Percentiles rank a stretch among this genome's conserved stretches.
Evolutionary conservation across 306 rosid genomes (phyloP).

Genomic region (Sechiopsis laciniata): DNA sequence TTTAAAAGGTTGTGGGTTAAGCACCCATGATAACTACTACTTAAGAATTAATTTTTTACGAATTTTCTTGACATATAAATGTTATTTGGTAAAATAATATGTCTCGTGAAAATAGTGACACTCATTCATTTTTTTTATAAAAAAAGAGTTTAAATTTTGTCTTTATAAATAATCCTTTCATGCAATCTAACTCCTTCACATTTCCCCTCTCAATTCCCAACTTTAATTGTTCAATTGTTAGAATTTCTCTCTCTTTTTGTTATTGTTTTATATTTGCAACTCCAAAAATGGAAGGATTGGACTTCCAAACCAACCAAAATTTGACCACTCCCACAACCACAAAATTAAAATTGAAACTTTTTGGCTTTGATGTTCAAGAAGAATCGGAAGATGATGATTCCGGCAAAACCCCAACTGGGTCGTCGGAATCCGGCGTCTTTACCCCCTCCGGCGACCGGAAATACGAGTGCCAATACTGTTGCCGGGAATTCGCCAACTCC

Average conservation of each 20-base stretch:
- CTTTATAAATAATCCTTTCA: conserved; percentile 12
- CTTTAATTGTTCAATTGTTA: not conserved
- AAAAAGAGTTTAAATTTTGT: not conserved
- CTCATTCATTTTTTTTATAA: no score
- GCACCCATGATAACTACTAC: no score
- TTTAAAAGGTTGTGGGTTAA: no score
- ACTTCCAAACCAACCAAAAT: conserved; percentile 29
- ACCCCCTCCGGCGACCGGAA: conserved; percentile 61
- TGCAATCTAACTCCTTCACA: not conserved
- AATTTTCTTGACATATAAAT: no score
- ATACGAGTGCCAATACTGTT: conserved; percentile 94
- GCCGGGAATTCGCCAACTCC: conserved; percentile 86
- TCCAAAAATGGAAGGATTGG: conserved; percentile 6
- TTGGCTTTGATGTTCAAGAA: conserved; percentile 73
- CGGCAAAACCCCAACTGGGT: conserved; percentile 53
- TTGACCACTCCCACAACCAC: conserved; percentile 26
- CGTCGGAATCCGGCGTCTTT: conserved; percentile 55
- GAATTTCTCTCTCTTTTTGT: not conserved
- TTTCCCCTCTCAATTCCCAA: not conserved
- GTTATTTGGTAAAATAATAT: no score
- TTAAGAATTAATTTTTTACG: no score
- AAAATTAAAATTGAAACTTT: conserved; percentile 53
- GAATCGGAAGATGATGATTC: conserved; percentile 56
- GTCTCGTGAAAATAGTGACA: no score
- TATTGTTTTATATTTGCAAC: not conserved